Evolutionary conservation across 345 rosid species (phyloP).

Genomic region (Cochlearia excelsa): DNA sequence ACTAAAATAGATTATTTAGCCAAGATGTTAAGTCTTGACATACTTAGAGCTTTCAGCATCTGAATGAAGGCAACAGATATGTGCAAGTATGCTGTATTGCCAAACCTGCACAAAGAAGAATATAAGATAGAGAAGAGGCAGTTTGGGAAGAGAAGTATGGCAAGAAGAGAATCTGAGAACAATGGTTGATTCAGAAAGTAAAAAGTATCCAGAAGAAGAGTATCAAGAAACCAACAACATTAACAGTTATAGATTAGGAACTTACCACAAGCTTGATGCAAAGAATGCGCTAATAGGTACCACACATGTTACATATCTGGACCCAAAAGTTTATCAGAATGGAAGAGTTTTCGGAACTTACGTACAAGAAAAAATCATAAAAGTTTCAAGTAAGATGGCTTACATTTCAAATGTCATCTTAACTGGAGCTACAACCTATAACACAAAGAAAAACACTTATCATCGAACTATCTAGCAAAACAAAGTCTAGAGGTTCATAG

Average conservation of each 20-base stretch:
- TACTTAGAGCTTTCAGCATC: constrained; percentile 98
- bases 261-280: constrained; percentile 98
- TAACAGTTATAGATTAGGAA: constrained; percentile 19
- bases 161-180: background rate
- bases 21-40: constrained; percentile 34
- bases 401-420: constrained; percentile 96
- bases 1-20: constrained; percentile 14
- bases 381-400: constrained; percentile 34
- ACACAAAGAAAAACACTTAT: constrained; percentile 12
- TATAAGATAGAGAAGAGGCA: constrained; percentile 8
- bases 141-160: constrained; percentile 1
- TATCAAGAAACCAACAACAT: background rate
- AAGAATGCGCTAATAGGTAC: constrained; percentile 94
- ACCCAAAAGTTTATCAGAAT: constrained; percentile 22
- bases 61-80: constrained; percentile 97
- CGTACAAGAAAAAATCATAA: background rate
- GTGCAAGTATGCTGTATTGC: constrained; percentile 89
- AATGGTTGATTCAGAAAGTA: no score
- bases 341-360: constrained; percentile 6
- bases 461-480: constrained; percentile 20
- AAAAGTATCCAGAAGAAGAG: background rate
- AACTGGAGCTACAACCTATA: constrained; percentile 91
- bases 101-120: constrained; percentile 68
- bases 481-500: constrained; percentile 2
- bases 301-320: constrained; percentile 91